A percentile compares a stretch with the other conserved stretches of the same genome.
phyloP scores from a whole-genome alignment of 1,284 basidiomycete genomes.

The Sanghuangporus weigelae region DNA sequence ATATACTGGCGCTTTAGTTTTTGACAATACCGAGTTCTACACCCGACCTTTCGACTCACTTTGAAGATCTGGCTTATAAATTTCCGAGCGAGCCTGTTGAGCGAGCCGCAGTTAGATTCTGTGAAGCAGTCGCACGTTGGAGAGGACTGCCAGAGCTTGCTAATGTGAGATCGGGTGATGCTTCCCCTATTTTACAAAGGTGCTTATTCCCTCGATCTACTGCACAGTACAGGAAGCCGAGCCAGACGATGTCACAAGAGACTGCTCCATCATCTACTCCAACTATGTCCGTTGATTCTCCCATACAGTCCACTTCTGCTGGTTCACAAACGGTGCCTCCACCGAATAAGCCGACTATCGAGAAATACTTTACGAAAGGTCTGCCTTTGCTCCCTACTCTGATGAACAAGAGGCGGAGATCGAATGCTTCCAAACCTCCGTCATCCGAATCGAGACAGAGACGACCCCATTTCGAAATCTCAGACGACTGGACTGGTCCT shows the following conservation, averaged over 20 bases:
- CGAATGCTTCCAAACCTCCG: constrained; percentile 19
- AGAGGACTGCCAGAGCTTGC: constrained; percentile 77
- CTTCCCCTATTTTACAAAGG: not conserved
- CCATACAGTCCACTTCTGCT: constrained; percentile 58
- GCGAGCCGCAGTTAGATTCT: constrained; percentile 68
- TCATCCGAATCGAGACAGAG: constrained; percentile 10
- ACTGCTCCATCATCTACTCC: constrained; percentile 29
- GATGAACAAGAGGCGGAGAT: constrained; percentile 27
- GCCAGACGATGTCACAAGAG: constrained; percentile 21
- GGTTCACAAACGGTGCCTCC: constrained; percentile 31
- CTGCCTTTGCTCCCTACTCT: constrained; percentile 22
- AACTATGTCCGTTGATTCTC: constrained; percentile 52
- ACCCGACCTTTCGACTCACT: constrained; percentile 69
- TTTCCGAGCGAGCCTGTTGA: constrained; percentile 79
- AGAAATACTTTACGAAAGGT: constrained; percentile 37
- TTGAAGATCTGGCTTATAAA: constrained; percentile 73
- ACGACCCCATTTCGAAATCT: constrained; percentile 13
- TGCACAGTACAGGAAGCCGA: constrained; percentile 14
- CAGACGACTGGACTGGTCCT: constrained; percentile 19
- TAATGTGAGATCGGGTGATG: constrained; percentile 43
- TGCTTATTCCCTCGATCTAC: not conserved
- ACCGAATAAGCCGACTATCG: constrained; percentile 30
- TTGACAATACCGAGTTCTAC: constrained; percentile 64
- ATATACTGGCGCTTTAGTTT: constrained; percentile 43
- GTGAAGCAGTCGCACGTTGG: constrained; percentile 74